Conservation (phyloP, 2,329 filamentous ascomycete species). For the Diaporthe ampelina region DNA sequence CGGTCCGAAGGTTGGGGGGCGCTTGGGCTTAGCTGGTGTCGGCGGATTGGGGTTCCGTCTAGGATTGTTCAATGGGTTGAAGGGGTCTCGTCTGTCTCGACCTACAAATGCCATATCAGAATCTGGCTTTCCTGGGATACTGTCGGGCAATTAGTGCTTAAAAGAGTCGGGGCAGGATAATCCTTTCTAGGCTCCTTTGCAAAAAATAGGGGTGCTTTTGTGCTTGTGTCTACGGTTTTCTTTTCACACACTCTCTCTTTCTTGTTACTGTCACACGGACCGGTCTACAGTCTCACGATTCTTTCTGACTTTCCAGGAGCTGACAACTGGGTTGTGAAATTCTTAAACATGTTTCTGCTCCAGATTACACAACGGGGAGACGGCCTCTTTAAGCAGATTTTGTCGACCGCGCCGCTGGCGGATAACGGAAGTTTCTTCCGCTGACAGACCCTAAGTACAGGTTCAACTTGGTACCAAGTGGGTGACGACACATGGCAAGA, state of each 20-base stretch:
- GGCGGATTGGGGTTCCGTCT: background rate
- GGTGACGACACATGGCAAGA: background rate
- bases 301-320: slow-evolving; percentile 15
- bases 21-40: background rate
- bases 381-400: background rate
- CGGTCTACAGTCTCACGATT: slow-evolving; percentile 16
- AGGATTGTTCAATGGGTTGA: background rate
- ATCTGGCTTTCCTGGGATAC: background rate
- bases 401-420: background rate
- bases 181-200: background rate
- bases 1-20: background rate
- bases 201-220: background rate
- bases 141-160: background rate
- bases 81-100: background rate
- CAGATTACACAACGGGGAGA: no score
- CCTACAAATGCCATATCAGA: background rate
- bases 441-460: background rate
- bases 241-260: background rate
- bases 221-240: background rate
- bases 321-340: background rate
- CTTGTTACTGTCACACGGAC: background rate
- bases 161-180: background rate
- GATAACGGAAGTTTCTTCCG: background rate
- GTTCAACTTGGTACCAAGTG: background rate
- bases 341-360: background rate